Evolutionary conservation across 306 rosid genomes (phyloP).

Genomic region (Lupinus albus): DNA sequence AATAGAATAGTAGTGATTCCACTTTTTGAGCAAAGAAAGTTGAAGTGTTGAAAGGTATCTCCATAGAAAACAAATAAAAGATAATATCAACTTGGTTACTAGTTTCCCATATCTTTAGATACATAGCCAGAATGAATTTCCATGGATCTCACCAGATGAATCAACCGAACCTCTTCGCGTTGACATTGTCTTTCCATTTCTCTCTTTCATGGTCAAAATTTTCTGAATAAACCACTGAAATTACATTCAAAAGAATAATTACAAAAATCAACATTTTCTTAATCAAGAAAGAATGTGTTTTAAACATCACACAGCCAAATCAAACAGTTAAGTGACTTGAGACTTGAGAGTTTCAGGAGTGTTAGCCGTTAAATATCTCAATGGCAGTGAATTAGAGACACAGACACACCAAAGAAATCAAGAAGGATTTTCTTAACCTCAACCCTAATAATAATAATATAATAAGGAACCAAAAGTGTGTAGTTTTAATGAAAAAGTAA

Average conservation of each 20-base stretch:
- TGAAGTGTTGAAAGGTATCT: constrained; percentile 36
- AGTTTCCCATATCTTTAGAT: constrained; percentile 6
- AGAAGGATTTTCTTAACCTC: not conserved
- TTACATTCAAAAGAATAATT: constrained; percentile 25
- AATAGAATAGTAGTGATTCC: constrained; percentile 35
- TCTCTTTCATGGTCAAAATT: constrained; percentile 60
- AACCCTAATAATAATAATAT: not conserved
- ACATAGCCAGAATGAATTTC: constrained; percentile 32
- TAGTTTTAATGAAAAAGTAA: not conserved
- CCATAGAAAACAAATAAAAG: constrained; percentile 15
- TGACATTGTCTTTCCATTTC: constrained; percentile 53
- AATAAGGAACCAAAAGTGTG: not conserved
- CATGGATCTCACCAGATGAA: constrained; percentile 67
- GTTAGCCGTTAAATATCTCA: constrained; percentile 15
- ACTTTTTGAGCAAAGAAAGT: constrained; percentile 39
- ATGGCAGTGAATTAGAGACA: constrained; percentile 8
- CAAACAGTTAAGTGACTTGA: not conserved
- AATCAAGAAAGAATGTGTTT: not conserved
- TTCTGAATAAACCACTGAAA: constrained; percentile 78
- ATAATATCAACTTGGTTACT: constrained; percentile 35
- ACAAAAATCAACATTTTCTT: constrained; percentile 8
- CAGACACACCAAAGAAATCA: not conserved
- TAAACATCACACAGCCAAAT: not conserved
- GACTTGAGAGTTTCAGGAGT: not conserved
- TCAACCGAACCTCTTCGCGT: constrained; percentile 46